phyloP scores from a whole-genome alignment of 805 yeast species.

The Tetrapisispora pingtungensis region DNA sequence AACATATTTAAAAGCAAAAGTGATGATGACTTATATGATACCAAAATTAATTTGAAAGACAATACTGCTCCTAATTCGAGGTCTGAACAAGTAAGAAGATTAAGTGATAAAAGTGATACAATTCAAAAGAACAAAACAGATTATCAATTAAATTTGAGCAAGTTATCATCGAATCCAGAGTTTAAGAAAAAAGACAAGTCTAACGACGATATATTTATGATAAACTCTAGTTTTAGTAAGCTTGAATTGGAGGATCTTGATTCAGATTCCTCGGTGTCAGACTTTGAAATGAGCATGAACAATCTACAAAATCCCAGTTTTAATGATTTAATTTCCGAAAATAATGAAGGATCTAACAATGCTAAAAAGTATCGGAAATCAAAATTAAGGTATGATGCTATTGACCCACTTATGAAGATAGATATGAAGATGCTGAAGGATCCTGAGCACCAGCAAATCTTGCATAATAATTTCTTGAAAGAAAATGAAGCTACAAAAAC shows the following conservation, averaged over 20 bases:
- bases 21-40: background rate
- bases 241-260: background rate
- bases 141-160: no score
- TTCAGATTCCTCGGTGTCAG: background rate
- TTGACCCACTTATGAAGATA: slow-evolving; percentile 24
- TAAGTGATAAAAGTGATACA: background rate
- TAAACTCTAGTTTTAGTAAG: background rate
- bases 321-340: slow-evolving; percentile 19
- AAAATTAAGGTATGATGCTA: slow-evolving; percentile 20
- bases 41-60: background rate
- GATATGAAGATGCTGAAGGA: background rate
- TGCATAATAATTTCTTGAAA: background rate
- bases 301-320: slow-evolving; percentile 16
- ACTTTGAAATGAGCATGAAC: background rate
- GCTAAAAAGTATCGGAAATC: slow-evolving; percentile 5
- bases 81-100: background rate
- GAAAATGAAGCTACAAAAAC: background rate
- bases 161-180: background rate
- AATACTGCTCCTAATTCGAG: background rate
- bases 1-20: background rate
- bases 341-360: slow-evolving; percentile 13
- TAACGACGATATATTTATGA: background rate
- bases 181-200: background rate
- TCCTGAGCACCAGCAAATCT: background rate
- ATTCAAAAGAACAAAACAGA: no score